Evolutionary conservation across 495 filamentous ascomycete species (phyloP).

Genomic region (Aspergillus sclerotioniger): DNA sequence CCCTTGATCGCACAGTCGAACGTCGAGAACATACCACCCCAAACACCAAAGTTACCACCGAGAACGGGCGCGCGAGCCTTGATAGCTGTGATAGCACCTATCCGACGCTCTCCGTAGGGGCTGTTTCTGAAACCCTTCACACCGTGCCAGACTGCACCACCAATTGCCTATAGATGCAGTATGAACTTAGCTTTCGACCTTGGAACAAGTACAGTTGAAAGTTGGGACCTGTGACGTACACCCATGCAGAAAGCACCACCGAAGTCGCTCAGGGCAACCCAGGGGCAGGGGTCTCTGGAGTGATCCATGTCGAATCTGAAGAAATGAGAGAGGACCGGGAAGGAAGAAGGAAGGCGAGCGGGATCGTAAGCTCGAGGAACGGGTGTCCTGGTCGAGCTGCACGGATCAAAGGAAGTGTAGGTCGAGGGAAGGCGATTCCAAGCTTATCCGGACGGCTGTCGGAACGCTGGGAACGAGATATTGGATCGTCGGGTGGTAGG

Average conservation of each 20-base stretch:
- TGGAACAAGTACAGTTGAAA: constrained; percentile 3
- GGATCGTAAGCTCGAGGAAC: constrained; percentile 6
- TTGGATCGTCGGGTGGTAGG: constrained; percentile 1
- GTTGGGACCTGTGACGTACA: constrained; percentile 53
- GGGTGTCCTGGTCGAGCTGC: constrained; percentile 13
- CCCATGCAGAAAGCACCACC: constrained; percentile 98
- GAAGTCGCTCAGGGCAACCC: constrained; percentile 94
- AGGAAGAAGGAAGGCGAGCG: constrained; percentile 6
- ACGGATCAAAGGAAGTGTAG: constrained; percentile 7
- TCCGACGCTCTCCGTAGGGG: constrained; percentile 87
- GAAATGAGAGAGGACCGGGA: constrained; percentile 9
- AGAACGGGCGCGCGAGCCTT: constrained; percentile 95
- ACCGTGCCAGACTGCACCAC: constrained; percentile 96
- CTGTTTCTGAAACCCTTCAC: constrained; percentile 93
- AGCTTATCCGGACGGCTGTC: background rate
- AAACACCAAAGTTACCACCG: constrained; percentile 96
- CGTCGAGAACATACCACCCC: constrained; percentile 92
- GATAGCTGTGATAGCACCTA: constrained; percentile 94
- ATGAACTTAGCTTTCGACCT: constrained; percentile 13
- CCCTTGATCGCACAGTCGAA: constrained; percentile 99
- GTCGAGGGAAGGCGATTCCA: constrained; percentile 5
- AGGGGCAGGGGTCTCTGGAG: constrained; percentile 91
- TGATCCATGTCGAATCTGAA: constrained; percentile 72
- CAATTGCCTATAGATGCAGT: constrained; percentile 52
- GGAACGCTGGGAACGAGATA: background rate